Base-by-base conservation (phyloP, 495 filamentous ascomycete species). In the Neurospora sp. region DNA sequence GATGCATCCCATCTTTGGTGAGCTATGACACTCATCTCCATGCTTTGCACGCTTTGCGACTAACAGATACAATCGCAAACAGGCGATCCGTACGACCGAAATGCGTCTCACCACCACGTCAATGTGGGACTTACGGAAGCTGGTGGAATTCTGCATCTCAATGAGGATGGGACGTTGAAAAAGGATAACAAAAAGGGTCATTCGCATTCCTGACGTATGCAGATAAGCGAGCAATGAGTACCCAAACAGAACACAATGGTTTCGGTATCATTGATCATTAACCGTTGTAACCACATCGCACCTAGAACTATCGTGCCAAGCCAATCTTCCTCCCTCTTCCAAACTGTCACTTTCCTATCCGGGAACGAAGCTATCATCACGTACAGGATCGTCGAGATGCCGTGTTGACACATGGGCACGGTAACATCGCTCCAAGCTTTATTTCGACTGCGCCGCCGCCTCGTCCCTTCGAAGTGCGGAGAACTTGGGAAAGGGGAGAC, bases 11-110 rank as follows among this genome's bases (percentile, higher is more conserved):
- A 73, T 69, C 23, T 70, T 69, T 70, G 72, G 72, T 70, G 39
- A 73, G 44, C n/a, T 38, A 42, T n/a, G 1, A 5, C 27, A 37
- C 5, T 10, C 27, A 20, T 2, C 27, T 16, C 11, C 16, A 46
- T 40, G 38, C 38, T 11, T 23, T 72, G 2, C 37, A 7, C n/a
- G n/a, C 37, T 72, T 1, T 6, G 2, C 16, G 16, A 38, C 71
- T 72, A 42, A 72, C 35, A 42, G 6, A 27, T 5, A 10, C 20
- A 40, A 23, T 42, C 27, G 6, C 27, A 62, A 62, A 62, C 27
- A 72, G 71, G 71, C 14, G 38, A 72, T 72, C 71, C 71, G n/a
- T 72, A 72, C 6, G 71, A 69, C 18, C 54, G 48, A 39, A 41
- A 72, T n/a, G 14, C 48, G 0, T 59, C 38, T 42, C 48, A 69